phyloP scores from a whole-genome alignment of 2,329 filamentous ascomycete species.

The Fusarium lateritium region DNA sequence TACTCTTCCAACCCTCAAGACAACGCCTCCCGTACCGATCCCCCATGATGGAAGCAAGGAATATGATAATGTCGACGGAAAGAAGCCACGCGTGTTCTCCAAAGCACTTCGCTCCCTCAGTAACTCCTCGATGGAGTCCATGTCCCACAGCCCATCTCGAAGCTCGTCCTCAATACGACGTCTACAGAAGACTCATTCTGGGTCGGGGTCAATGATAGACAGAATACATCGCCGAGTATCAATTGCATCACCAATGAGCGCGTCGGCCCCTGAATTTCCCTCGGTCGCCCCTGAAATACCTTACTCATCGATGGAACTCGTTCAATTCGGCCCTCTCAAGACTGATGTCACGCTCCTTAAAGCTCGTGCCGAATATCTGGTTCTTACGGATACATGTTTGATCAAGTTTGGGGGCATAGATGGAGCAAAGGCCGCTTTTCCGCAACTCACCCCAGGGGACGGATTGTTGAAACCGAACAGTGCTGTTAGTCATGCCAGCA shows the following conservation, averaged over 20 bases:
- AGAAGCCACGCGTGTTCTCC: slow-evolving; percentile 55
- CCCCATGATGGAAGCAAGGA: slow-evolving; percentile 39
- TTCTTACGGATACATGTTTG: slow-evolving; percentile 66
- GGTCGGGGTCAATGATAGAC: slow-evolving; percentile 60
- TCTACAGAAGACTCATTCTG: slow-evolving; percentile 57
- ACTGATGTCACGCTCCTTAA: slow-evolving; percentile 65
- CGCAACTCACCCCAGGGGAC: slow-evolving; percentile 57
- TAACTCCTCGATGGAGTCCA: slow-evolving; percentile 59
- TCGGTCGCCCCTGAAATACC: slow-evolving; percentile 51
- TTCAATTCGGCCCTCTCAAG: slow-evolving; percentile 65
- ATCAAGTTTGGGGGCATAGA: slow-evolving; percentile 65
- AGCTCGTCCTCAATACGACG: slow-evolving; percentile 53
- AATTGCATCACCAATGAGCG: slow-evolving; percentile 54
- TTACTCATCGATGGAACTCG: slow-evolving; percentile 57
- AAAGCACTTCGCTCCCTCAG: slow-evolving; percentile 58
- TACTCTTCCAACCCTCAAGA: slow-evolving; percentile 51
- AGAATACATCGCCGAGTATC: slow-evolving; percentile 59
- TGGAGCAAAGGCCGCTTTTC: slow-evolving; percentile 64
- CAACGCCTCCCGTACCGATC: slow-evolving; percentile 43
- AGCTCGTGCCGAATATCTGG: slow-evolving; percentile 65
- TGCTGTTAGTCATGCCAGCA: slow-evolving; percentile 46
- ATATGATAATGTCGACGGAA: slow-evolving; percentile 49
- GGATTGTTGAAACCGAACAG: slow-evolving; percentile 42
- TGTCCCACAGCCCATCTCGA: slow-evolving; percentile 52
- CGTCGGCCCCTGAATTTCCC: slow-evolving; percentile 51